phyloP scores from a whole-genome alignment of 2,329 filamentous ascomycete genomes.

The Cladophialophora exuberans region DNA sequence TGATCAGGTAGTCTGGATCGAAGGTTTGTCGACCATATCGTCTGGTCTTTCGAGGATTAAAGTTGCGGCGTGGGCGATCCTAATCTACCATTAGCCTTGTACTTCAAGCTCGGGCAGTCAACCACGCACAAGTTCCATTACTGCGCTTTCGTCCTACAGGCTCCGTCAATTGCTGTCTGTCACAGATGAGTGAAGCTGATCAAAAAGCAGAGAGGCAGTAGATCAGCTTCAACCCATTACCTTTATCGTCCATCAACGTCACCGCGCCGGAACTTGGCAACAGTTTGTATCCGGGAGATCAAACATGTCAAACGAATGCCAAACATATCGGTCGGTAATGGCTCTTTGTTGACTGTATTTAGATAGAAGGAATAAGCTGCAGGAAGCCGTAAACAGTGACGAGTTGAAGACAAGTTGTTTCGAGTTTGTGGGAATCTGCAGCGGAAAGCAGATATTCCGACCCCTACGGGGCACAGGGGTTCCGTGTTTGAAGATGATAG shows the following conservation, averaged over 20 bases:
- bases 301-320: conserved; percentile 19
- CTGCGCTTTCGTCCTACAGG: not conserved
- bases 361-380: not conserved
- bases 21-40: conserved; percentile 31
- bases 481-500: conserved; percentile 24
- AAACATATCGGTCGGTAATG: conserved; percentile 16
- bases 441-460: conserved; percentile 22
- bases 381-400: not conserved
- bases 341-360: not conserved
- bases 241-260: conserved; percentile 1
- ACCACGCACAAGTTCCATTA: not conserved
- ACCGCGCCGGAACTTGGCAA: conserved; percentile 13
- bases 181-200: not conserved
- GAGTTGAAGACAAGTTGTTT: conserved; percentile 16
- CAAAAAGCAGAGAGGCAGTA: not conserved
- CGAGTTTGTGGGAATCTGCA: conserved; percentile 18
- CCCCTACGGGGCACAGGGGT: conserved; percentile 9
- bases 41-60: conserved; percentile 28
- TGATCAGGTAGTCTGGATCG: conserved; percentile 27
- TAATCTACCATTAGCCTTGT: not conserved
- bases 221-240: not conserved
- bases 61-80: conserved; percentile 31
- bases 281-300: conserved; percentile 18
- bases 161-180: not conserved
- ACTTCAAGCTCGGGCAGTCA: not conserved